Evolutionary conservation across 495 filamentous ascomycete genomes (phyloP).

Genomic region (Aspergillus bertholletiae): DNA sequence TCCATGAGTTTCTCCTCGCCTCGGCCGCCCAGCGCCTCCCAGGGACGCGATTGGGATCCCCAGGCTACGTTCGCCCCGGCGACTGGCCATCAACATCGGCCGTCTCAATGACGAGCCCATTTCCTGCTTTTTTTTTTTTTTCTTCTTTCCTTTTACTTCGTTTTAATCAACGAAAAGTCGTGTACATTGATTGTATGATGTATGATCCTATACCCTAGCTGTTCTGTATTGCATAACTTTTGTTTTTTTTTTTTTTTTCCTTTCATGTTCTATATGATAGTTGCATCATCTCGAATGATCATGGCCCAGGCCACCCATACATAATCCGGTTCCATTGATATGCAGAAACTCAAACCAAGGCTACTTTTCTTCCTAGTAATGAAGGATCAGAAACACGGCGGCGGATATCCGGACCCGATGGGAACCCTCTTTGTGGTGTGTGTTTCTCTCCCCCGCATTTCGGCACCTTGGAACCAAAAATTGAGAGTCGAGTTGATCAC

Average conservation of each 20-base stretch:
- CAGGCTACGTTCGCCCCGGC: slow-evolving; percentile 34
- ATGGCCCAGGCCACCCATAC: too few species aligned
- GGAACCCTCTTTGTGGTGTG: too few species aligned
- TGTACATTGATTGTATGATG: slow-evolving; percentile 5
- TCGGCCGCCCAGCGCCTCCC: slow-evolving; percentile 41
- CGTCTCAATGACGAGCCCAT: slow-evolving; percentile 2
- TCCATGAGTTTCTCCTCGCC: slow-evolving; percentile 59
- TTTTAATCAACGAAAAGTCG: neutral
- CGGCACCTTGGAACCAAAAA: too few species aligned
- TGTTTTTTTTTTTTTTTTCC: neutral
- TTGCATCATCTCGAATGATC: neutral
- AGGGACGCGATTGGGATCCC: slow-evolving; percentile 39
- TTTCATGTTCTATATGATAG: neutral
- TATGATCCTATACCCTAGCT: slow-evolving; percentile 2
- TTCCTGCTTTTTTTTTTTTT: slow-evolving; percentile 3
- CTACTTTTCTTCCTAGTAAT: too few species aligned
- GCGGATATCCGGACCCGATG: too few species aligned
- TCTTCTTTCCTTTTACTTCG: slow-evolving; percentile 5
- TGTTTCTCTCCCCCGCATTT: too few species aligned
- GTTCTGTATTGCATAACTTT: neutral
- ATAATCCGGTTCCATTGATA: too few species aligned
- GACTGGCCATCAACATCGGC: slow-evolving; percentile 1
- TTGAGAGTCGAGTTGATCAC: too few species aligned
- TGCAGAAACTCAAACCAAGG: too few species aligned
- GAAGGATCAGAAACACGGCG: too few species aligned